Evolutionary conservation across 495 filamentous ascomycete species (phyloP).

Genomic region (Aspergillus olivimuriae): DNA sequence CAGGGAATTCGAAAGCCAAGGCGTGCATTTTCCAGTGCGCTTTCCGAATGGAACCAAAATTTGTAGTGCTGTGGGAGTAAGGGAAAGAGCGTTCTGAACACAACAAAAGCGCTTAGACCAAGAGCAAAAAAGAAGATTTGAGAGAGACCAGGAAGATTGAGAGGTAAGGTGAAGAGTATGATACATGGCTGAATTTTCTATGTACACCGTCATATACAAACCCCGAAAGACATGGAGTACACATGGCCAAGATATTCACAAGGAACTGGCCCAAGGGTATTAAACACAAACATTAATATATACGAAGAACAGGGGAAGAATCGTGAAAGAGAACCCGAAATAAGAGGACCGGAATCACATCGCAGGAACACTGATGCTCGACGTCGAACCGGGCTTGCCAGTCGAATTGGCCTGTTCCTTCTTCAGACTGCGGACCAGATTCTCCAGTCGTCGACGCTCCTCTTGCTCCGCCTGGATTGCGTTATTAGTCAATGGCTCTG

Average conservation of each 20-base stretch:
- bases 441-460: conserved; percentile 61
- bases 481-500: conserved; percentile 14
- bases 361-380: conserved; percentile 41
- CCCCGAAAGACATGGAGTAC: conserved; percentile 6
- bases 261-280: background rate
- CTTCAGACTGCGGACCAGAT: conserved; percentile 47
- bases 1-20: too few species aligned
- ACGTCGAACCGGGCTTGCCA: conserved; percentile 46
- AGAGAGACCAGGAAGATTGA: too few species aligned
- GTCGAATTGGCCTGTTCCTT: conserved; percentile 45
- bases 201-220: conserved; percentile 13
- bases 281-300: conserved; percentile 17
- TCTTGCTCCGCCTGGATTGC: conserved; percentile 60
- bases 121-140: conserved; percentile 7
- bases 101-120: background rate
- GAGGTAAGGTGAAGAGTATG: conserved; percentile 3
- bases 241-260: background rate
- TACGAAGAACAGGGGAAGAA: conserved; percentile 12
- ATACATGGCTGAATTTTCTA: conserved; percentile 9
- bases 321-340: conserved; percentile 4
- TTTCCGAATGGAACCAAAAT: conserved; percentile 6
- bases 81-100: conserved; percentile 1
- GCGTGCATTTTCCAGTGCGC: conserved; percentile 6
- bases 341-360: conserved; percentile 24
- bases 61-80: background rate